Percentiles rank a stretch among this genome's conserved stretches.
Conservation (phyloP, 1,284 basidiomycete species). For the Trichosporon asahii region DNA sequence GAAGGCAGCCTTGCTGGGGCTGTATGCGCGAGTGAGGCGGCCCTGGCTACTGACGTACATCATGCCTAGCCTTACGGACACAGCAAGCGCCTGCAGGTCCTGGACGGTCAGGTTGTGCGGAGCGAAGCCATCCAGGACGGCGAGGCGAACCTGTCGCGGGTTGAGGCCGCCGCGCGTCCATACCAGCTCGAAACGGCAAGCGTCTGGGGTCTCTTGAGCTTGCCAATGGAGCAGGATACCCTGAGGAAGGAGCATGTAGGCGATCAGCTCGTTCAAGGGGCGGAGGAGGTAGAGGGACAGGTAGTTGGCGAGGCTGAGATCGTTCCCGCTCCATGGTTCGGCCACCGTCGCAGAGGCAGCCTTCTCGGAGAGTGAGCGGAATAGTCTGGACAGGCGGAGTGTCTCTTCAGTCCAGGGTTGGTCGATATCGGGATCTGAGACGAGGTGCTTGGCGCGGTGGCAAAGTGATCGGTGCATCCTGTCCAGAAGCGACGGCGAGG, state of each 20-base stretch:
- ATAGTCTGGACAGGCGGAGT: background rate
- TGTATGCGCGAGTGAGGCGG: background rate
- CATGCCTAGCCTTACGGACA: background rate
- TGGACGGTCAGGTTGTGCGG: background rate
- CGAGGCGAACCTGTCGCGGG: background rate
- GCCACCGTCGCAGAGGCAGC: background rate
- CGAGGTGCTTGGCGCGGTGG: background rate
- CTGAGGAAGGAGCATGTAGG: constrained; percentile 15
- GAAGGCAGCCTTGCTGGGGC: background rate
- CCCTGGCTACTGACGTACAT: background rate
- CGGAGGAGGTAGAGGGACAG: constrained; percentile 17
- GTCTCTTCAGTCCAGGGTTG: background rate
- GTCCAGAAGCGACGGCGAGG: background rate
- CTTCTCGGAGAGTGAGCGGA: background rate
- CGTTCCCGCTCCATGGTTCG: background rate
- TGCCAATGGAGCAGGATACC: constrained; percentile 19
- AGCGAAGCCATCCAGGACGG: background rate
- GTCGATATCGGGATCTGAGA: background rate
- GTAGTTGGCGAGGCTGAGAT: constrained; percentile 4
- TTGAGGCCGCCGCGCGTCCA: background rate
- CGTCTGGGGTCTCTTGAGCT: background rate
- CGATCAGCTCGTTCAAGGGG: constrained; percentile 20
- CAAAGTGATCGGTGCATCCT: background rate
- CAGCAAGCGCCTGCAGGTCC: background rate
- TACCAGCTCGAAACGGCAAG: constrained; percentile 12